Base-by-base conservation (phyloP, 2,329 filamentous ascomycete genomes). In the Acrocalymma vagum region DNA sequence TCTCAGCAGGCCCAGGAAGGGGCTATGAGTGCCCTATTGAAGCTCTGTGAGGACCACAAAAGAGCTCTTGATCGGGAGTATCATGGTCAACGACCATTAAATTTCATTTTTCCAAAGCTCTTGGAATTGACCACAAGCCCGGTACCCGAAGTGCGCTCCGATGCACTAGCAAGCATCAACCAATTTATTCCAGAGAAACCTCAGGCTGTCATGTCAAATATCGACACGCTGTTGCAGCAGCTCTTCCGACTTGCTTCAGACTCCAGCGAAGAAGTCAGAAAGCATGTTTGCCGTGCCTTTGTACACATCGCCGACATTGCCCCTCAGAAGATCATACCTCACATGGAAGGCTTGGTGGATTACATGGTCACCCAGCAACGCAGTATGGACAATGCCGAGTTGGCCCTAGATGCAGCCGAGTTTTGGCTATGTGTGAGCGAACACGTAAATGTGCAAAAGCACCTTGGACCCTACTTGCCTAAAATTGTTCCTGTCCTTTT, bases 381-480 rank as follows among this genome's bases (percentile, higher is more conserved):
- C 68, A 87, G 86, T 50, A 72, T 74, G 16, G 85, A 92, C 17
- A 92, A 97, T 53, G 86, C 92, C 39, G 91, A 97, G 27, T 78
- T 99, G 43, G 91, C 93, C 24, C 85, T 95, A 53, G 94, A 99
- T 67, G 94, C 94, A 7, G 91, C 94, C 5, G 94, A 99, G 69
- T 99, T 99, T 65, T 99, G 95, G 91, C 82, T 99, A 29, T 90
- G 90, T 25, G 86, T 95, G 14, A 92, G 91, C 45, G 94, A 96
- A 67, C 90, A 96, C 64, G 82, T 88, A 27, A 82, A 87, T 44
- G 75, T 97, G 37, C 90, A 90, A 75, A 80, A 84, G 53, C 81
- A 84, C 1, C 77, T 99, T 29, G 84, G 81, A 7, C 91, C 91
- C 0, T 89, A 89, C 63, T 82, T 97, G 40, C 72, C 81, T 53